phyloP scores from a whole-genome alignment of 768 basidiomycete species.

The Panaeolus papilionaceus region DNA sequence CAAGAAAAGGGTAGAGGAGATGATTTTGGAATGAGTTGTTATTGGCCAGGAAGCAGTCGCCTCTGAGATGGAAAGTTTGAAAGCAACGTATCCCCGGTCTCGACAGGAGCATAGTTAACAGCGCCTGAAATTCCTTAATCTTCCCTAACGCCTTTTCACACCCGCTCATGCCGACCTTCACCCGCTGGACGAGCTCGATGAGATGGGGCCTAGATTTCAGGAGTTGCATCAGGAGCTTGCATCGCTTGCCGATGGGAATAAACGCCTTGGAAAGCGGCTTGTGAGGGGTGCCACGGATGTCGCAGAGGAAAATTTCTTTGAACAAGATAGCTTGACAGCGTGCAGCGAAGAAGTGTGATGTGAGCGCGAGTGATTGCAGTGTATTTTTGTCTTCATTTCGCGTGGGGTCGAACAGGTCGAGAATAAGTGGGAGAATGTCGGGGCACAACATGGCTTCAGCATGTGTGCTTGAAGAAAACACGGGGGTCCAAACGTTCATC shows the following conservation, averaged over 20 bases:
- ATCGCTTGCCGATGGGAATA: conserved; percentile 13
- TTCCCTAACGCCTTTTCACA: conserved; percentile 7
- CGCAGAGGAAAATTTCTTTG: conserved; percentile 5
- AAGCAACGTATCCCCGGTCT: background rate
- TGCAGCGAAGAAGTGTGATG: conserved; percentile 12
- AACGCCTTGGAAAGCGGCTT: background rate
- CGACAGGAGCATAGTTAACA: conserved; percentile 5
- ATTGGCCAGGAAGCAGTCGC: background rate
- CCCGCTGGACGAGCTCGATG: conserved; percentile 9
- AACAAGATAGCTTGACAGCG: conserved; percentile 9
- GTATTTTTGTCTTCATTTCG: background rate
- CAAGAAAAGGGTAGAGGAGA: background rate
- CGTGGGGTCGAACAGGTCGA: background rate
- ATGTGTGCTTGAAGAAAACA: background rate
- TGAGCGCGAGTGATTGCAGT: background rate
- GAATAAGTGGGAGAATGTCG: background rate
- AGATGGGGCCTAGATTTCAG: conserved; percentile 12
- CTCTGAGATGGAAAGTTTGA: background rate
- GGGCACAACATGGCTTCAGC: background rate
- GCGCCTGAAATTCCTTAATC: conserved; percentile 9
- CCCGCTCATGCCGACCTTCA: conserved; percentile 10
- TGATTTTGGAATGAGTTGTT: background rate
- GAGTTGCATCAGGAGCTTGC: conserved; percentile 10
- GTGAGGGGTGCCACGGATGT: conserved; percentile 11
- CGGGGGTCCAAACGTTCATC: background rate